phyloP scores from a whole-genome alignment of 768 basidiomycete genomes.

The Sporobolomyces roseus region DNA sequence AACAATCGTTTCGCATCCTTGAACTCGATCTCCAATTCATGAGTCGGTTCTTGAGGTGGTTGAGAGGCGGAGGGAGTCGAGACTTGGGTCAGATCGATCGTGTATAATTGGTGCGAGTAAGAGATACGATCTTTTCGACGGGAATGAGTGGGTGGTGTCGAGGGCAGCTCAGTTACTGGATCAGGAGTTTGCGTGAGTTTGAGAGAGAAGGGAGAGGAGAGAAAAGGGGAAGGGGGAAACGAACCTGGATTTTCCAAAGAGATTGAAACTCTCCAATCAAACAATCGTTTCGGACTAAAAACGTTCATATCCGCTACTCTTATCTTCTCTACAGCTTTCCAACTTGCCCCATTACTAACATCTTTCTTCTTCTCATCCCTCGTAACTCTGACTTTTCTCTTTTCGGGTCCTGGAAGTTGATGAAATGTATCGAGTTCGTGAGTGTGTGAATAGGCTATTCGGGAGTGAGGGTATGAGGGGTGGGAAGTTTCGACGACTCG shows the following conservation, averaged over 20 bases:
- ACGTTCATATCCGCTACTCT: constrained; percentile 84
- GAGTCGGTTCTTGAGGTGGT: constrained; percentile 51
- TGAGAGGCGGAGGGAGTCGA: constrained; percentile 37
- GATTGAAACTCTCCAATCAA: constrained; percentile 91
- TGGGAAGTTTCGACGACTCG: constrained; percentile 61
- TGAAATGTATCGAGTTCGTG: constrained; percentile 56
- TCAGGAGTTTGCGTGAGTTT: not conserved
- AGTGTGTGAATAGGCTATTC: constrained; percentile 70
- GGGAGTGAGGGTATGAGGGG: constrained; percentile 56
- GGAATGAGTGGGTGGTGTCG: constrained; percentile 28
- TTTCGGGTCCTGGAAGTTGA: not conserved
- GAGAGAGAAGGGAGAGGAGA: not conserved
- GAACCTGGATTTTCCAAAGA: constrained; percentile 82
- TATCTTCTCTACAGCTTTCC: constrained; percentile 70
- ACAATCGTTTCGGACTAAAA: constrained; percentile 69
- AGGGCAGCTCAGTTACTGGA: constrained; percentile 1
- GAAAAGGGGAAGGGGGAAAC: not conserved
- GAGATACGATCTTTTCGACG: constrained; percentile 83
- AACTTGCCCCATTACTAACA: constrained; percentile 53
- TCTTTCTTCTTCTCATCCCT: constrained; percentile 60
- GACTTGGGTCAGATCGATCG: constrained; percentile 91
- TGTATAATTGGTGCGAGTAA: constrained; percentile 89
- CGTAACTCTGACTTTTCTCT: constrained; percentile 71
- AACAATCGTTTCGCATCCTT: constrained; percentile 68
- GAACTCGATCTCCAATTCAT: constrained; percentile 86